Base-by-base conservation (phyloP, 2,329 filamentous ascomycete species). In the Diaporthe citri region DNA sequence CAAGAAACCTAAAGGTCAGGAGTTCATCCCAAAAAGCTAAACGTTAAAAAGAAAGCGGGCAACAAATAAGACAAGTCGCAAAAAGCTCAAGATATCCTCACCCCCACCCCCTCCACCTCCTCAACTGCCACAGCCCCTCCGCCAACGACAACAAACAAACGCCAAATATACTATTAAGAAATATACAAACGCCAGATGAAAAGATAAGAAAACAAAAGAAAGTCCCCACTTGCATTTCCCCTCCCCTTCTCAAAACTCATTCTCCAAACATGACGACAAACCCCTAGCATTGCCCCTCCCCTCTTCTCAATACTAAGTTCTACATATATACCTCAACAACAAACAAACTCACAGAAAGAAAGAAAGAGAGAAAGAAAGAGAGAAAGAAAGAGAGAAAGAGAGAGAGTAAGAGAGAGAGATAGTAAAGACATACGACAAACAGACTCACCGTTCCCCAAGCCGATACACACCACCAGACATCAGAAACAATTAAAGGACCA, bases 41-140 rank as follows among this genome's bases (percentile, higher is more conserved):
- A 55, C 28, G 51, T 55, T 55, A 55, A 55, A 55, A 55, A 55
- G 51, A 55, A 55, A 55, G 51, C n/a, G 51, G n/a, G 51, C 51
- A 55, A 55, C 9, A 55, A 55, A 55, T 28, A 28, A 13, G 12
- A 55, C n/a, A 55, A 55, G 51, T 15, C 51, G 51, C 51, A 25
- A 55, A 55, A 55, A 55, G 51, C 51, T 55, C 12, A 55, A 55
- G 25, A 55, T 55, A 28, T 28, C 51, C 10, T 28, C 51, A n/a
- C 25, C 51, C 51, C 8, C 10, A 10, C 12, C 51, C 25, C n/a
- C n/a, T 2, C 51, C 51, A 12, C 5, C 28, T 4, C 15, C 52
- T n/a, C 48, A 25, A 52, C 48, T 6, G 12, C 10, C 48, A 52
- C 48, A 52, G n/a, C 55, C 31, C 31, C 17, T 34, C 55, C 17